Evolutionary conservation across 768 basidiomycete genomes (phyloP), one percentile per base, ranked within the genome.

Genomic region (Leccinum olivaceopallidum): DNA sequence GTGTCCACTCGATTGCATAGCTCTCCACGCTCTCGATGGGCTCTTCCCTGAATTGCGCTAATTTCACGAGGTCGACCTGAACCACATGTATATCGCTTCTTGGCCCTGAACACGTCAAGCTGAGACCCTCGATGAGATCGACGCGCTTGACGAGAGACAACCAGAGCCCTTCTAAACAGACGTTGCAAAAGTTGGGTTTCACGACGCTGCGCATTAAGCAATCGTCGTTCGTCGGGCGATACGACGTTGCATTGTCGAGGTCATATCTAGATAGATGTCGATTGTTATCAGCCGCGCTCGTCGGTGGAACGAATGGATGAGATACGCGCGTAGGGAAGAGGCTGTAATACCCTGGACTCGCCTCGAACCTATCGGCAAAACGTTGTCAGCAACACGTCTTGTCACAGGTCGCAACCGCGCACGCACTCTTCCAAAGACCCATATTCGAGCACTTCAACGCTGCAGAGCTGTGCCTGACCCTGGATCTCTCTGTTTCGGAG

Each of bases 171-270:
- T 92, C 91, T 14, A 82, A 66, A 68, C 91, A 93, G 55, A 83
- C 85, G 63, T 79, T 84, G 79, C 91, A 92, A 69, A 92, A 89
- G 67, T 88, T 83, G 57, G 89, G 85, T 0, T 81, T 79, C 30
- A 81, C 85, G 47, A 90, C 86, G 56, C 77, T 75, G 47, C 91
- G 88, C 91, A 93, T 92, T 52, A 92, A 83, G 69, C 91, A 92
- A 70, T 86, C 88, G 61, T 90, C 86, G 63, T 91, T 90, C 3
- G 90, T 92, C 4, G 91, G 91, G n/a, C 91, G 83, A 73, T 88
- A 92, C 4, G 83, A 81, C 0, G 88, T 91, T 55, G 72, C 71
- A 65, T 92, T 90, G 56, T 71, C 56, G 42, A 76, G 71, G 36
- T 85, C 78, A 68, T 81, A 91, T 20, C 89, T 90, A 62, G 20